A percentile compares a stretch with the other conserved stretches of the same genome.
phyloP scores from a whole-genome alignment of 2,329 filamentous ascomycete genomes.

The Saccharata proteae region DNA sequence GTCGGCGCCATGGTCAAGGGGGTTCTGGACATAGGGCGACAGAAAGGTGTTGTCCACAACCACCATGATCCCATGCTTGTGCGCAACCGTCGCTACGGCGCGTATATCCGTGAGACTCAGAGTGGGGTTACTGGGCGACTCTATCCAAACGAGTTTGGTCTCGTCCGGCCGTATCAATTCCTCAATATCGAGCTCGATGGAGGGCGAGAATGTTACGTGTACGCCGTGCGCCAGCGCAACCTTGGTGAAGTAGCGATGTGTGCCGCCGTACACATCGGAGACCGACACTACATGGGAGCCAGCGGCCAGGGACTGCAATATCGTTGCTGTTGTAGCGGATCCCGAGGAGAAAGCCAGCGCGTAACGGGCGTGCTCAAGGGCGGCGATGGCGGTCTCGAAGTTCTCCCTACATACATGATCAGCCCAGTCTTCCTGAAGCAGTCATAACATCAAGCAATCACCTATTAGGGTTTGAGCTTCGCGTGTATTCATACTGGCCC shows the following conservation, averaged over 20 bases:
- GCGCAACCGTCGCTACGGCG: conserved; percentile 69
- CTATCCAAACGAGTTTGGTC: conserved; percentile 95
- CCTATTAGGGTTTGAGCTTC: conserved; percentile 86
- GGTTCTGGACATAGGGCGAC: conserved; percentile 93
- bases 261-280: conserved; percentile 95
- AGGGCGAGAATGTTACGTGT: conserved; percentile 84
- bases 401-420: conserved; percentile 48
- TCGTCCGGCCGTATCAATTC: conserved; percentile 67
- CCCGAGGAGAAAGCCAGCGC: conserved; percentile 92
- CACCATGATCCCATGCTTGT: conserved; percentile 78
- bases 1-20: conserved; percentile 86
- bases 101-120: conserved; percentile 86
- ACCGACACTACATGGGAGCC: conserved; percentile 93
- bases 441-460: conserved; percentile 14
- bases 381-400: conserved; percentile 84
- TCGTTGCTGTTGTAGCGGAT: conserved; percentile 82
- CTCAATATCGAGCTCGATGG: conserved; percentile 78
- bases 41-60: conserved; percentile 99
- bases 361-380: conserved; percentile 83
- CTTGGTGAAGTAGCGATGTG: conserved; percentile 97
- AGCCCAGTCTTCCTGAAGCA: conserved; percentile 4
- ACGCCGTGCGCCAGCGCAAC: conserved; percentile 91
- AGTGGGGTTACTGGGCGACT: conserved; percentile 89
- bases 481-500: conserved; percentile 83
- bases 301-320: conserved; percentile 81